Base-by-base conservation (phyloP, 805 yeast species). In the Metschnikowia orientalis region DNA sequence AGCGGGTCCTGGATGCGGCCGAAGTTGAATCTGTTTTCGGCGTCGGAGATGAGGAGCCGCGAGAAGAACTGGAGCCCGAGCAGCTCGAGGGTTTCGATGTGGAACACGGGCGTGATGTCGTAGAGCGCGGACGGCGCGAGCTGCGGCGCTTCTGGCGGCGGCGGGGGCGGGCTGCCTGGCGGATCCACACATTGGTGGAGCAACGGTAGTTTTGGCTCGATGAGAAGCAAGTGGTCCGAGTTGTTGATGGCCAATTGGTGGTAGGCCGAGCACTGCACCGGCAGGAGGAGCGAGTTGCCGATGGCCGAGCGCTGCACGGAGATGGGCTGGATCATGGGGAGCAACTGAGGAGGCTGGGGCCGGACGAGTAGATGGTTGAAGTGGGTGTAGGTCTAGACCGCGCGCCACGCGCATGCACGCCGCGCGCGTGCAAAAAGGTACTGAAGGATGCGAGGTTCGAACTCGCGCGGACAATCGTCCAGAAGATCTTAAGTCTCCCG, bases 381-480 rank as follows among this genome's bases (percentile, higher is more conserved):
- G 26, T 23, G 4, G 15, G 10, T 14, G 18, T 6, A 15, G 9
- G 27, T 24, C 13, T 10, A 4, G 18, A 7, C 3, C 7, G 25
- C n/a, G 14, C 5, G n/a, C 3, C 9, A 12, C 2, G 25, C 25
- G 25, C 8, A 6, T 23, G 26, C 26, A 18, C 10, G 5, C n/a
- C n/a, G n/a, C 23, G 23, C n/a, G 23, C 23, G 18, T 36, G 30
- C 32, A 41, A 54, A 58, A 55, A 53, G 44, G 56, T 59, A 56
- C 38, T 64, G 71, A 63, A 64, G 69, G 69, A 54, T 61, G 69
- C 69, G 71, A 63, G 71, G 66, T 64, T 65, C 71, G 71, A 65
- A 64, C 71, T 63, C 71, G 69, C 71, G 71, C 71, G 69, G 71
- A 61, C 65, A 57, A 38, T 47, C 43, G 65, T 60, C 70, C 69